Evolutionary conservation across 768 basidiomycete genomes (phyloP), one percentile per base, ranked within the genome.

Genomic region (Paxillus involutus): DNA sequence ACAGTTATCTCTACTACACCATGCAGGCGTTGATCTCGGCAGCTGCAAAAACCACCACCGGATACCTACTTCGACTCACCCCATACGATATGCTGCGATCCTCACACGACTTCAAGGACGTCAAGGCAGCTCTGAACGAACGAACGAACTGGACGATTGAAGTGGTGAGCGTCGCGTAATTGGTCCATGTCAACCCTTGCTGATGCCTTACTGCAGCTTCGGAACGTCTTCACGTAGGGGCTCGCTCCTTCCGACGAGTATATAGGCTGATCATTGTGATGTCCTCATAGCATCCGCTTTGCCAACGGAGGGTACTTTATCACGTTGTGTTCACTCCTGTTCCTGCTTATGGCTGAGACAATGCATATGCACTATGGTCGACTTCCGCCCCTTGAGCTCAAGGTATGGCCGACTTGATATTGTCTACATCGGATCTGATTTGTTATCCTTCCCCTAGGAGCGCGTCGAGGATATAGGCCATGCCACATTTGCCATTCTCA

Each of bases 121-220:
- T 66, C 54, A 65, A 41, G 19, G 11, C 6, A 24, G 49, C 33
- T 42, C 41, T 66, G 44, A 55, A 57, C n/a, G 57, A 60, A 9
- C 46, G 63, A 4, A 58, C 36, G 3, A 42, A 53, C 19, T 59
- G 65, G 60, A 59, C 63, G 4, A 62, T 67, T 1, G 64, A 67
- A 5, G 39, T 64, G 1, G 64, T 66, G 17, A 57, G 60, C 14
- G 26, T 10, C 43, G 13, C 30, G 33, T 11, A 33, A 8, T 3
- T 33, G n/a, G 4, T 29, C n/a, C 36, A 6, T 29, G 21, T 52
- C 55, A 11, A 57, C 51, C 42, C n/a, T 43, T 30, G 30, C 30
- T 33, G 10, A 33, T 8, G 11, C 33, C 33, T 1, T 21, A 14
- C 19, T 26, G 1, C 33, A 33, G 33, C 33, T 33, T 12, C 33